These are phyloP conservation scores for Rhododendron williamsianum DNA, from an alignment of 148 eudicot species.

Conservation along the genomic window DNA sequence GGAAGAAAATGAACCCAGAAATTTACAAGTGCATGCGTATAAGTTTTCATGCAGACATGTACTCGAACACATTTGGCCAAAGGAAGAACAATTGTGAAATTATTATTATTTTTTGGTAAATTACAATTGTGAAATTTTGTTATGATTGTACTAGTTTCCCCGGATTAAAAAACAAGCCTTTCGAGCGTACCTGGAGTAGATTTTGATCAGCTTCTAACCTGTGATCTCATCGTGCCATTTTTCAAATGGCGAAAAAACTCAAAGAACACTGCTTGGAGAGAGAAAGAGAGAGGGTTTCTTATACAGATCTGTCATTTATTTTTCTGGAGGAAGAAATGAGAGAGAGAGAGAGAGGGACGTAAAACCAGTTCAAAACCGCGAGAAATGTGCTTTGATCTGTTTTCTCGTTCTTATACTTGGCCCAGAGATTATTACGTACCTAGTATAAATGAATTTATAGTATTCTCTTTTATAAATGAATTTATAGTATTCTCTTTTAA, in stretches of 20 bases:
- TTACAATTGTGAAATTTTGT: too few species aligned
- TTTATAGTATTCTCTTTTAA: neutral
- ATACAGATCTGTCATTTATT: too few species aligned
- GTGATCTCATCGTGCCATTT: neutral
- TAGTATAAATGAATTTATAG: neutral
- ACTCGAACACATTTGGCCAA: neutral
- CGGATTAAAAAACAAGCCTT: neutral
- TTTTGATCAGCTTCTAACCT: neutral
- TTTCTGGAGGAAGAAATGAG: too few species aligned
- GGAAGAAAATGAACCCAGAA: neutral
- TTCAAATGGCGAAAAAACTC: neutral
- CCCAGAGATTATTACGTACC: neutral
- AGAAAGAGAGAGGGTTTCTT: neutral
- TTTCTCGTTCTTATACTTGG: neutral
- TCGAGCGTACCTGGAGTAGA: neutral
- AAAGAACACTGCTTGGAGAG: neutral
- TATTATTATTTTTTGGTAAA: too few species aligned
- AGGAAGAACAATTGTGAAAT: neutral
- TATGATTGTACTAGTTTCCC: neutral
- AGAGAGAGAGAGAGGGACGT: neutral
- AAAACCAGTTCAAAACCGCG: constrained; percentile 10
- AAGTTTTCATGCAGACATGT: neutral
- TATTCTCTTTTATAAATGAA: neutral
- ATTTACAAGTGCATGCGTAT: neutral
- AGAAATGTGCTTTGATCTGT: constrained; percentile 9